Conservation (phyloP, 306 rosid genomes). For the Neltuma alba region DNA sequence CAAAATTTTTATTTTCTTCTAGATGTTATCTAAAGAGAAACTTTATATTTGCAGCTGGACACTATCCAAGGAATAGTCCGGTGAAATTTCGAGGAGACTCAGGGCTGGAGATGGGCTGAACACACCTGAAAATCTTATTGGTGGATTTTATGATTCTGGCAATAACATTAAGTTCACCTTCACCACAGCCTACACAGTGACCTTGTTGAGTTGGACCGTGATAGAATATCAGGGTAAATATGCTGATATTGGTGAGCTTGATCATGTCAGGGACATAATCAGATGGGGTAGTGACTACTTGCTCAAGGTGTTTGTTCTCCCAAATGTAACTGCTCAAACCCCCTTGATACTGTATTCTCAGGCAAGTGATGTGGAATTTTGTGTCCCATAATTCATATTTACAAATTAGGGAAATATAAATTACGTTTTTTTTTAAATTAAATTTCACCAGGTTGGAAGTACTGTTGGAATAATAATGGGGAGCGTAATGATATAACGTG, state of each 20-base stretch:
- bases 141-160: constrained; percentile 95
- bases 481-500: constrained; percentile 57
- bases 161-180: constrained; percentile 83
- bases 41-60: constrained; percentile 57
- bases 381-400: constrained; percentile 10
- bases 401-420: neutral
- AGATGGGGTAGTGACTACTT: constrained; percentile 86
- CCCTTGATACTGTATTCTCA: constrained; percentile 62
- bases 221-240: constrained; percentile 76
- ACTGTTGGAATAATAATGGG: constrained; percentile 39
- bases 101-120: constrained; percentile 64
- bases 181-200: constrained; percentile 77
- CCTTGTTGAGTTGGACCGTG: constrained; percentile 82
- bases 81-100: constrained; percentile 78
- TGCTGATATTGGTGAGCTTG: constrained; percentile 67
- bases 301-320: constrained; percentile 58
- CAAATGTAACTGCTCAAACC: constrained; percentile 48
- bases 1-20: neutral
- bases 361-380: constrained; percentile 42
- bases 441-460: constrained; percentile 69
- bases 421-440: neutral
- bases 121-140: constrained; percentile 49
- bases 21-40: neutral
- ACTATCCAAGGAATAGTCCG: constrained; percentile 58
- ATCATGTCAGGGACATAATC: constrained; percentile 78